Evolutionary conservation across 306 rosid species (phyloP), one percentile per base, ranked within the genome.

Genomic region (Ceratonia siliqua): DNA sequence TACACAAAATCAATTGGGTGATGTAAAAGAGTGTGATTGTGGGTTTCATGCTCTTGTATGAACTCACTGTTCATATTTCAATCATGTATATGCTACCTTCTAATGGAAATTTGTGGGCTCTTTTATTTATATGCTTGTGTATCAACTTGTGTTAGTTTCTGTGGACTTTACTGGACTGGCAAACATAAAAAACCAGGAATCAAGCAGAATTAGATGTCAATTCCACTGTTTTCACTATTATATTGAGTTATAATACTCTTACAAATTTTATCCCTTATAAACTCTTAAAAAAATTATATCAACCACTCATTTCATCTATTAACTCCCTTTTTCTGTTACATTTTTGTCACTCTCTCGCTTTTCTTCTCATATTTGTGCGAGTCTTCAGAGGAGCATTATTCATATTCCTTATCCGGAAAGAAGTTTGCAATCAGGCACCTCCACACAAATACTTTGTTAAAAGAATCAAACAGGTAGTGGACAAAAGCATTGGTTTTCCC

Each of bases 51-150:
- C 77, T 70, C 27, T 39, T 5, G 17, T 61, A 61, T 17, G 79
- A 63, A 6, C 76, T 67, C 68, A 74, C 54, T 79, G 81, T 81
- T 78, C 62, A 54, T 62, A 28, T 68, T 32, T 52, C 38, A 68
- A 20, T 69, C 53, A 46, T 82, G 68, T 61, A 74, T 45, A 35
- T 69, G 78, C 49, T 35, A 65, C 74, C 57, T 78, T 75, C 52
- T 45, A 90, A 80, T 79, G 79, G 66, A 83, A 77, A 41, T 22
- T 63, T 39, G 72, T 74, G 81, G 80, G 70, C 69, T 62, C 67
- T 70, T 52, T 45, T 67, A 57, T 76, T 58, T 55, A 27, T 32
- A 25, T 67, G 33, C 72, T 61, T 76, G 74, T 62, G 69, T 52
- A 50, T 73, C 82, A 78, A 83, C 48, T 82, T 81, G 36, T 74